A percentile compares a stretch with the other conserved stretches of the same genome.
Conservation (phyloP, 1,139 yeast genomes). For the Scheffersomyces quercinus region DNA sequence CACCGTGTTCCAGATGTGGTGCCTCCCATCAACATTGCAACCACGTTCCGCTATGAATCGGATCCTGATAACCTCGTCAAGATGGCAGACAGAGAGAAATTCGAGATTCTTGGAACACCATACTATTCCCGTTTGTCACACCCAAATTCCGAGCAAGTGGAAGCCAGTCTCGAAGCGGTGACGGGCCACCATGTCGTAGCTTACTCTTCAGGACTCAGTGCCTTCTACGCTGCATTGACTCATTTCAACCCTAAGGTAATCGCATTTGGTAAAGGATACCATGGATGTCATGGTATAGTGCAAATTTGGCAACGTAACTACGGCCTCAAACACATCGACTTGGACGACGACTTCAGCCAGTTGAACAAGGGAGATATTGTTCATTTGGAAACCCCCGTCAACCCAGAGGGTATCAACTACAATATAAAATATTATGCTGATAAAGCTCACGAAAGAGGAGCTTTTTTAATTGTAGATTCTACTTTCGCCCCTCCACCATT, state of each 20-base stretch:
- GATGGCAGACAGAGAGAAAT: conserved; percentile 30
- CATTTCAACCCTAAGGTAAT: conserved; percentile 72
- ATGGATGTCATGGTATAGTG: conserved; percentile 76
- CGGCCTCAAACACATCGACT: conserved; percentile 53
- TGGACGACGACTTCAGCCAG: conserved; percentile 48
- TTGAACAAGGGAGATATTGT: conserved; percentile 71
- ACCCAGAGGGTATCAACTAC: conserved; percentile 74
- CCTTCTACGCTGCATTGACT: conserved; percentile 75
- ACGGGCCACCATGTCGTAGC: conserved; percentile 56
- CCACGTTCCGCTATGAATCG: conserved; percentile 68
- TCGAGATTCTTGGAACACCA: conserved; percentile 22
- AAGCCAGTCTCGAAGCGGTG: conserved; percentile 60
- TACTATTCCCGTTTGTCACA: conserved; percentile 73
- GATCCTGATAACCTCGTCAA: conserved; percentile 56
- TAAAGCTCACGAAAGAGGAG: conserved; percentile 70
- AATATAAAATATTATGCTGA: conserved; percentile 65
- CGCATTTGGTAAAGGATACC: conserved; percentile 80
- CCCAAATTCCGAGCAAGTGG: conserved; percentile 70
- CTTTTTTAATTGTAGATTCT: conserved; percentile 71
- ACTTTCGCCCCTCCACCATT: conserved; percentile 95
- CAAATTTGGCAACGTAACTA: conserved; percentile 61
- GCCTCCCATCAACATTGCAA: conserved; percentile 79
- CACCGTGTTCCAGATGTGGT: conserved; percentile 57
- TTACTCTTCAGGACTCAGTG: conserved; percentile 78
- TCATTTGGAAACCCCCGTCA: conserved; percentile 85